Base-by-base conservation (phyloP, 2,329 filamentous ascomycete species). In the Cyclaneusma minus region DNA sequence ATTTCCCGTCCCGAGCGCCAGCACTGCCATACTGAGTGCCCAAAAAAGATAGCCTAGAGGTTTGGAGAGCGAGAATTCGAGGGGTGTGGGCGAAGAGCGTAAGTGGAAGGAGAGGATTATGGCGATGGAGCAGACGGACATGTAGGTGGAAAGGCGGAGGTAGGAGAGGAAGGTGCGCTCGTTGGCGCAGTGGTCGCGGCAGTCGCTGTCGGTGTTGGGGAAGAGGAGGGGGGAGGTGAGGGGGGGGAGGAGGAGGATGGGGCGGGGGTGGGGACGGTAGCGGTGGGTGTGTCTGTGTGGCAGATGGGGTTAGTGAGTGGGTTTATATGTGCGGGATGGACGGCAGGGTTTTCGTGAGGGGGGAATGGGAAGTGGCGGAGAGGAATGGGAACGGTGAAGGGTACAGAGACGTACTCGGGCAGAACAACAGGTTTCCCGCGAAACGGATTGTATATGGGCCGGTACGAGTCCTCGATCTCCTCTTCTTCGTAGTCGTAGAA, bases 71-170 rank as follows among this genome's bases (percentile, higher is more conserved):
- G 66, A 68, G 32, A 69, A 59, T 56, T 98, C 89, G 9, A 82
- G 49, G 1, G 56, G 45, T 0, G 71, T 68, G 1, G 89, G 81
- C 40, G 73, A 54, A 11, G 60, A 60, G 44, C 84, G 85, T 25
- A 98, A 64, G 45, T 98, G 87, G 50, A 98, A 98, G 9, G 82
- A 92, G 26, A 94, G 63, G 7, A 92, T 73, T 38, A 98, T 93
- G 26, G 89, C 87, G 16, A 92, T 68, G 15, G 81, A 71, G 6
- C 95, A 83, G 27, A 98, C 62, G 36, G 83, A 73, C 67, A 95
- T 85, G 56, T 93, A 93, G 40, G 93, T 69, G 16, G 80, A 75
- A 3, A 95, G 66, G 4, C 85, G 74, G 12, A 95, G 69, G 65
- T 89, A 94, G 2, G 87, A 89, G 15, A 95, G 73, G 46, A 94